These are phyloP conservation scores for Fusarium aywerte DNA, from an alignment of 2,329 filamentous ascomycete species.

Conservation along the genomic window DNA sequence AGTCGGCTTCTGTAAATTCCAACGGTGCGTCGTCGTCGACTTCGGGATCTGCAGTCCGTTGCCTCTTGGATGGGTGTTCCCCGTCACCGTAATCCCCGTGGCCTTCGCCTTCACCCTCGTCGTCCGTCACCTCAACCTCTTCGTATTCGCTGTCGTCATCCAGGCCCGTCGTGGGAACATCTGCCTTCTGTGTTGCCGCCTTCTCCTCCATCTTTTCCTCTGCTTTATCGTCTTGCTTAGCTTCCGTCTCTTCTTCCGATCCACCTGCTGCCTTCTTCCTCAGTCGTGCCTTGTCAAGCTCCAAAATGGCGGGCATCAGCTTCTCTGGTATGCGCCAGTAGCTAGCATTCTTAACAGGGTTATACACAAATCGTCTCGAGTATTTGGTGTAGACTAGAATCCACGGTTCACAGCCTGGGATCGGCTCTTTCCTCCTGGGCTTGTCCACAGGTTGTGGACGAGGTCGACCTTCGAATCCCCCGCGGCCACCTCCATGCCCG, in stretches of 20 bases:
- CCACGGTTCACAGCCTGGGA: constrained; percentile 89
- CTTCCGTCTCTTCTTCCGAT: constrained; percentile 42
- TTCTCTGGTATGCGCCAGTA: constrained; percentile 95
- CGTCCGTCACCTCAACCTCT: constrained; percentile 42
- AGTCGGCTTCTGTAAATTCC: constrained; percentile 94
- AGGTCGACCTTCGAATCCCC: constrained; percentile 67
- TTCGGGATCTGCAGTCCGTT: constrained; percentile 68
- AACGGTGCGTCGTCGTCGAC: constrained; percentile 64
- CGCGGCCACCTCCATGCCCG: constrained; percentile 52
- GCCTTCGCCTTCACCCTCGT: constrained; percentile 77
- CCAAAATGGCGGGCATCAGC: constrained; percentile 79
- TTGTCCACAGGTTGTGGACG: constrained; percentile 79
- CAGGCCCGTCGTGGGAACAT: constrained; percentile 17
- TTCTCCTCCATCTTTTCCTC: neutral
- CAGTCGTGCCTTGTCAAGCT: constrained; percentile 78
- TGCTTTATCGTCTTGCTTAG: constrained; percentile 14
- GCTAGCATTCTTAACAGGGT: constrained; percentile 84
- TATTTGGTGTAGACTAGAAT: constrained; percentile 92
- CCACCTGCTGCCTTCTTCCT: constrained; percentile 62
- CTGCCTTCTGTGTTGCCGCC: neutral
- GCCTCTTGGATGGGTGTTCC: constrained; percentile 69
- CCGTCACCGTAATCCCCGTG: constrained; percentile 49
- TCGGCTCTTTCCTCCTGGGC: constrained; percentile 80
- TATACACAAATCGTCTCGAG: constrained; percentile 89
- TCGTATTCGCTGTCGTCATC: constrained; percentile 72